Conservation (phyloP, 2,329 filamentous ascomycete species). For the Pseudogymnoascus verrucosus region DNA sequence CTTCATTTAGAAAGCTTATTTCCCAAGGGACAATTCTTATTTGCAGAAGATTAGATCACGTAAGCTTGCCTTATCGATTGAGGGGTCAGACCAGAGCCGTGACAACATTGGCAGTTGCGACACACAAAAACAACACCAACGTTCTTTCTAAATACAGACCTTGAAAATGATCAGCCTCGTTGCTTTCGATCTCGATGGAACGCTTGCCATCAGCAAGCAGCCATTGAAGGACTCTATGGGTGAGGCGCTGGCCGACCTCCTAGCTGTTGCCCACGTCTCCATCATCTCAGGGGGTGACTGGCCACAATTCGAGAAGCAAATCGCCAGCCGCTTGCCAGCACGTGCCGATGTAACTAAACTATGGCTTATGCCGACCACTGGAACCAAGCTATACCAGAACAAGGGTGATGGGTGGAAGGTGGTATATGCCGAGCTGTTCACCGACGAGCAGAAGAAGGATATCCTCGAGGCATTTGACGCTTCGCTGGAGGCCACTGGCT, state of each 20-base stretch:
- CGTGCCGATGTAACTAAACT: conserved; percentile 31
- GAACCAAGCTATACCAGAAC: conserved; percentile 34
- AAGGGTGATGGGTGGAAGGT: conserved; percentile 25
- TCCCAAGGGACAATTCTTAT: neutral
- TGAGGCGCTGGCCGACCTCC: conserved; percentile 28
- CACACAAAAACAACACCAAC: neutral
- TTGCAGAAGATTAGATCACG: neutral
- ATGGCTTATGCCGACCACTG: conserved; percentile 37
- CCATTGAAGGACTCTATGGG: conserved; percentile 28
- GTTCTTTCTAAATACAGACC: conserved; percentile 7
- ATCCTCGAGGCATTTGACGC: conserved; percentile 31
- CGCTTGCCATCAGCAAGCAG: conserved; percentile 31
- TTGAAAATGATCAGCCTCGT: conserved; percentile 28
- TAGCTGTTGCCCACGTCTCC: conserved; percentile 32
- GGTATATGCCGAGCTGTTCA: conserved; percentile 34
- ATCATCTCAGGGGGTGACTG: conserved; percentile 36
- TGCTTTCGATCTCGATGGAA: conserved; percentile 33
- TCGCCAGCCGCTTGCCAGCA: conserved; percentile 30
- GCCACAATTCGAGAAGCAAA: conserved; percentile 35
- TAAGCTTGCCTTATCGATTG: neutral
- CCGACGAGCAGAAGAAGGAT: conserved; percentile 22
- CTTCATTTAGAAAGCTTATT: conserved; percentile 6
- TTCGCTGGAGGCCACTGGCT: conserved; percentile 31
- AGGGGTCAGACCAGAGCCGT: conserved; percentile 1
- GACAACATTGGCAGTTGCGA: neutral